Evolutionary conservation across 257 asterid genomes (phyloP), one percentile per base, ranked within the genome.

Genomic region (Petunia secreta): DNA sequence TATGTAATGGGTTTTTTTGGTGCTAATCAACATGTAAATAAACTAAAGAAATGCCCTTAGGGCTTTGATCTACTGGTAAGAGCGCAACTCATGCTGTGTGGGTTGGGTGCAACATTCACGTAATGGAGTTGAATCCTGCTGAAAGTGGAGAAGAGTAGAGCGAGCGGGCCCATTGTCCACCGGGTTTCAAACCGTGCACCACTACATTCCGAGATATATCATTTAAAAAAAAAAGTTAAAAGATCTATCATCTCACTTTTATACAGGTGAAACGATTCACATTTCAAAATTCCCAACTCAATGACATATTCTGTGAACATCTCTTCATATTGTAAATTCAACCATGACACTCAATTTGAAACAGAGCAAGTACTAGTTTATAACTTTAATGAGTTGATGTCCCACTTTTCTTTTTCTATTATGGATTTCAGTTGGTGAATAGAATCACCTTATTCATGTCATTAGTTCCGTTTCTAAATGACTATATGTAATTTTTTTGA

Each of bases 271-370:
- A 67, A n/a, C 7, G n/a, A 67, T 41, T 65, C 50, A 67, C 38
- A 1, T 43, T 41, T n/a, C 8, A n/a, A 67, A 25, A 67, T 36
- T 67, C 55, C 75, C 38, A 67, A 67, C 0, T 67, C 55, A n/a
- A 67, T 67, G 39, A 10, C 8, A 6, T 15, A 43, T 67, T 41
- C 55, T 43, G 39, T 34, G 2, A 67, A n/a, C 54, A 0, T 68
- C 8, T 44, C 57, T 16, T 68, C 15, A n/a, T 53, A 68, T n/a
- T n/a, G 75, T 36, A 43, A 66, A 43, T 68, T 68, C 57, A 68
- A n/a, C 75, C 75, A 68, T 68, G 15, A 3, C 52, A 7, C 43
- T 67, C 43, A 54, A 67, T 67, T 66, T 16, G 43, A 9, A n/a
- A 67, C 75, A 15, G 54, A 0, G 38, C n/a, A 41, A 66, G 75